These are phyloP conservation scores for Boletellus emodensis DNA, from an alignment of 768 basidiomycete genomes.

Conservation along the genomic window DNA sequence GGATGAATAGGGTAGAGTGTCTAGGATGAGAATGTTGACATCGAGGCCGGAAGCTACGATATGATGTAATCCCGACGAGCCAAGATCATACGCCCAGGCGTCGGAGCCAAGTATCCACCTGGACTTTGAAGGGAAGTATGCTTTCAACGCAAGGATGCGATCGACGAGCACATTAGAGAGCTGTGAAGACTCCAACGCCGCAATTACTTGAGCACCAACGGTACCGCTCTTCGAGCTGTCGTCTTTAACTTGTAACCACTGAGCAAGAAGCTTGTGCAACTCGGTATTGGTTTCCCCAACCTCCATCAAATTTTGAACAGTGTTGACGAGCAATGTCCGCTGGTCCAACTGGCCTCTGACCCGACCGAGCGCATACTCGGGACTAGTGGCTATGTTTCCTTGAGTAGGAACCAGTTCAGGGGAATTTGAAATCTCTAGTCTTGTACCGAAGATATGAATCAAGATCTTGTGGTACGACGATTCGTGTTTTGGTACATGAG, in stretches of 20 bases:
- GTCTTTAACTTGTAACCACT: constrained; percentile 78
- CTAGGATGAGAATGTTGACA: constrained; percentile 93
- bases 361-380: constrained; percentile 92
- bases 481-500: constrained; percentile 87
- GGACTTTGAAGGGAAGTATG: constrained; percentile 64
- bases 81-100: constrained; percentile 96
- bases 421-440: constrained; percentile 82
- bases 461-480: constrained; percentile 88
- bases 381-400: constrained; percentile 79
- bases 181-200: constrained; percentile 42
- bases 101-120: constrained; percentile 99
- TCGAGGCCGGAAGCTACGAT: constrained; percentile 87
- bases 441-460: constrained; percentile 68
- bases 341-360: constrained; percentile 78
- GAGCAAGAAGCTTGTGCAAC: constrained; percentile 67
- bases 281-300: constrained; percentile 45
- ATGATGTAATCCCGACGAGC: constrained; percentile 93
- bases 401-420: constrained; percentile 66
- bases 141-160: constrained; percentile 54
- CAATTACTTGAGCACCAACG: constrained; percentile 55
- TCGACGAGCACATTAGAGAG: constrained; percentile 43
- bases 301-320: constrained; percentile 64
- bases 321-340: constrained; percentile 60
- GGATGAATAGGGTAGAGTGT: constrained; percentile 83
- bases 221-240: constrained; percentile 58